Percentiles rank a stretch among this genome's conserved stretches.
These are phyloP conservation scores for Bolboschoenoplectus hybrid DNA, from an alignment of 202 grass and related monocot genomes.

Conservation along the genomic window DNA sequence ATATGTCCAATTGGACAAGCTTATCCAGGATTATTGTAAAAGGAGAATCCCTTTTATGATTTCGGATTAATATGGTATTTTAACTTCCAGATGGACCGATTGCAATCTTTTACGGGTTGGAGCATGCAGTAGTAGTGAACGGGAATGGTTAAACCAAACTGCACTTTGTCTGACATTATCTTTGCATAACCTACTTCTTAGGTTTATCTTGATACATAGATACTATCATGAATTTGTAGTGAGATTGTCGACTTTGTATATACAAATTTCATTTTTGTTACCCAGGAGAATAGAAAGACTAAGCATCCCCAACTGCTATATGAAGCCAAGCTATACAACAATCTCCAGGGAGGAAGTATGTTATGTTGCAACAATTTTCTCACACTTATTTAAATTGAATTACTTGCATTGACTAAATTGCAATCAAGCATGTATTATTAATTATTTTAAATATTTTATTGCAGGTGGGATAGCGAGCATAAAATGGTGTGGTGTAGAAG, in stretches of 20 bases:
- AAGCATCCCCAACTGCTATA: conserved; percentile 97
- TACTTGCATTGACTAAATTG: neutral
- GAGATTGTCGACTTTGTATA: neutral
- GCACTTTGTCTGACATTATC: neutral
- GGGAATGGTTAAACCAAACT: neutral
- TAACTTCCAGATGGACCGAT: neutral
- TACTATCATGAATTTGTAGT: neutral
- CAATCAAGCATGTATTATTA: conserved; percentile 23
- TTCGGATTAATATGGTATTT: neutral
- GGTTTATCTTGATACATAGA: neutral
- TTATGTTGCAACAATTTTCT: neutral
- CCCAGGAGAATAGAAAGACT: conserved; percentile 74
- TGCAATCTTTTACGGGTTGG: neutral
- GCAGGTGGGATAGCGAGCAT: conserved; percentile 87
- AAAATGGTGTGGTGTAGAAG: conserved; percentile 89
- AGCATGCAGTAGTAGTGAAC: neutral
- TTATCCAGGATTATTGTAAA: conserved; percentile 8
- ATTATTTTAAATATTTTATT: conserved; percentile 37
- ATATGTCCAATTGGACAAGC: neutral
- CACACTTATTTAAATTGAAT: conserved; percentile 27
- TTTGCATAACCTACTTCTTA: neutral
- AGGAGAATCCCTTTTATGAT: neutral
- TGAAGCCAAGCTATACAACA: conserved; percentile 89
- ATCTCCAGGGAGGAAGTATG: conserved; percentile 87
- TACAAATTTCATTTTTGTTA: conserved; percentile 34